phyloP scores from a whole-genome alignment of 441 rosid genomes.

The Syzygium malaccense region DNA sequence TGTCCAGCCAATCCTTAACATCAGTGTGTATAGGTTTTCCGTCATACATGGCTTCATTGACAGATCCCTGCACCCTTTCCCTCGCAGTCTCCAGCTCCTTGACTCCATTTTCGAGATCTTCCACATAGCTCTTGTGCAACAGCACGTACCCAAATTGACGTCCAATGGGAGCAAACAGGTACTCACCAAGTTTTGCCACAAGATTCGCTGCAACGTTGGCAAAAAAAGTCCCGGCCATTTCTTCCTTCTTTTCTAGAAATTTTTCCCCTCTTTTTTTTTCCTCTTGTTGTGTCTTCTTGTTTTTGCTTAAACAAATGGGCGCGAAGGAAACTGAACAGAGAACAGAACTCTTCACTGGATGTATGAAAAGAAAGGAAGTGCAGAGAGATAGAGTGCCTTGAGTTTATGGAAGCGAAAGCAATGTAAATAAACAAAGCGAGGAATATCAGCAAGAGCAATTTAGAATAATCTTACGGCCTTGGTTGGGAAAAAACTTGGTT shows the following conservation, averaged over 20 bases:
- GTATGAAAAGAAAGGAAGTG: no score
- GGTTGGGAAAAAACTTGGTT: no score
- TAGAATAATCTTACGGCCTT: no score
- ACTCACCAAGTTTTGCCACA: fast-evolving
- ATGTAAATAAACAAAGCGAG: no score
- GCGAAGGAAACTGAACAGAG: background rate
- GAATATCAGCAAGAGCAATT: no score
- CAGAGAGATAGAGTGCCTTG: no score
- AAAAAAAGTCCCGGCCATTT: background rate
- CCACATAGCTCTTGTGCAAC: fast-evolving
- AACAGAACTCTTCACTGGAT: background rate
- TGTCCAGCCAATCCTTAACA: fast-evolving
- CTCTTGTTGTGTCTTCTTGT: background rate
- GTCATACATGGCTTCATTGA: fast-evolving
- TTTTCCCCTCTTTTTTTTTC: background rate
- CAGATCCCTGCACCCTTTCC: background rate
- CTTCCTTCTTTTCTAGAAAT: no score
- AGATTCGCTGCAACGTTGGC: no score
- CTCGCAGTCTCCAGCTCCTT: fast-evolving
- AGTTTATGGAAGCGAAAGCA: no score
- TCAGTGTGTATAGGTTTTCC: fast-evolving
- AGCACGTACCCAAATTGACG: background rate
- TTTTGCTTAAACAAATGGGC: background rate
- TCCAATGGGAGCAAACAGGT: background rate
- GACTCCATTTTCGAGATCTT: fast-evolving